Percentiles rank a stretch among this genome's conserved stretches.
Conservation (phyloP, 1,284 basidiomycete genomes). For the Leccinum solheimii region DNA sequence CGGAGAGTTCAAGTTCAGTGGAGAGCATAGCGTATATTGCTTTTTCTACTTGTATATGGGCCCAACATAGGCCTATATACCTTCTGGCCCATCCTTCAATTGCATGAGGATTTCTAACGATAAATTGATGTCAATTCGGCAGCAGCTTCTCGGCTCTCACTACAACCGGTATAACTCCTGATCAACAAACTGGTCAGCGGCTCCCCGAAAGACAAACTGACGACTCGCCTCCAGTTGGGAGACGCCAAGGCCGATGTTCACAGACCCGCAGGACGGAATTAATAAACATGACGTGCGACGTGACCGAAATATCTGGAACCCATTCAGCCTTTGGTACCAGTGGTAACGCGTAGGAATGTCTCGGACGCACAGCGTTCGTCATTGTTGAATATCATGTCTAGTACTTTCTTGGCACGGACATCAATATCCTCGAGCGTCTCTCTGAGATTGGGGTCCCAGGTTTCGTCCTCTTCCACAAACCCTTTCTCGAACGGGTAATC, state of each 20-base stretch:
- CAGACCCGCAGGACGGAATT: constrained; percentile 50
- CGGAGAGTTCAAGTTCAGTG: constrained; percentile 54
- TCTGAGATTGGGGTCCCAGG: constrained; percentile 65
- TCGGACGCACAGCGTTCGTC: constrained; percentile 48
- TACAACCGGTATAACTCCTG: constrained; percentile 30
- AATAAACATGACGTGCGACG: constrained; percentile 63
- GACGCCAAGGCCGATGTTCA: constrained; percentile 42
- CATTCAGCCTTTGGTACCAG: background rate
- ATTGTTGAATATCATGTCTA: constrained; percentile 66
- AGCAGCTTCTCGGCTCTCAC: constrained; percentile 15
- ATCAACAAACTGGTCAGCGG: background rate
- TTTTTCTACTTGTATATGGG: background rate
- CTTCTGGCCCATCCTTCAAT: background rate
- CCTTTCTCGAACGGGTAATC: constrained; percentile 63
- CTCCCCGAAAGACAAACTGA: background rate
- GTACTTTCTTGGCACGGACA: constrained; percentile 50
- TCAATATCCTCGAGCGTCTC: constrained; percentile 62
- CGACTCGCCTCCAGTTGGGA: constrained; percentile 63
- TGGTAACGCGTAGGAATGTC: background rate
- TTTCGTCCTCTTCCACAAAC: constrained; percentile 72
- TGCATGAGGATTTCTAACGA: background rate
- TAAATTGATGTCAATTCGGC: background rate
- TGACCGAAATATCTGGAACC: constrained; percentile 60
- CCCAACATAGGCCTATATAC: background rate
- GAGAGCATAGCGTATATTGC: constrained; percentile 39